These are phyloP conservation scores for Strobilomyces confusus DNA, from an alignment of 768 basidiomycete genomes.

Conservation along the genomic window DNA sequence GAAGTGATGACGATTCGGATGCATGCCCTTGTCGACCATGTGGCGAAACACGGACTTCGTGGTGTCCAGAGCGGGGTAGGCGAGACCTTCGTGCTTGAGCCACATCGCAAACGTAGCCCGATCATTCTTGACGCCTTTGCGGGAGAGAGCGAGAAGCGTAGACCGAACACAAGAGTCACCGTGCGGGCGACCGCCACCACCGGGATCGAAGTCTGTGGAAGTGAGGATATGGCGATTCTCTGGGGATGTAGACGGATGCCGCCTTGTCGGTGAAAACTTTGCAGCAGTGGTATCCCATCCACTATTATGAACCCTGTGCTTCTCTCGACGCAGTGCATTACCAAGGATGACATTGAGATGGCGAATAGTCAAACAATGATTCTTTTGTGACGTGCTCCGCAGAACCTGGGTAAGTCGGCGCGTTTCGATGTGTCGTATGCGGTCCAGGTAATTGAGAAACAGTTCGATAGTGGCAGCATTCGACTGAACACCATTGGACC, in stretches of 20 bases:
- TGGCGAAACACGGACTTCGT: slow-evolving; percentile 53
- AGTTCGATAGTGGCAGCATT: slow-evolving; percentile 54
- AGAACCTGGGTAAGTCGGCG: slow-evolving; percentile 45
- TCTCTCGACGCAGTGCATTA: slow-evolving; percentile 50
- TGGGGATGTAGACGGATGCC: slow-evolving; percentile 6
- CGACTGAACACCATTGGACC: slow-evolving; percentile 42
- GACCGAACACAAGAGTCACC: slow-evolving; percentile 35
- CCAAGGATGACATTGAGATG: slow-evolving; percentile 57
- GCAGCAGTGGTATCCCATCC: slow-evolving; percentile 47
- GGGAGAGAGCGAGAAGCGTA: slow-evolving; percentile 43
- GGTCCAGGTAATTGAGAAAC: slow-evolving; percentile 50
- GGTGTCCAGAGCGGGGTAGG: slow-evolving; percentile 45
- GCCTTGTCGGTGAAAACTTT: slow-evolving; percentile 34
- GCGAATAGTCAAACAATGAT: slow-evolving; percentile 46
- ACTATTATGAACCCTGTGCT: slow-evolving; percentile 37
- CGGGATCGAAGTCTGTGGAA: slow-evolving; percentile 43
- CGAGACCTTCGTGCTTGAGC: slow-evolving; percentile 57
- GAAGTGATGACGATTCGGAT: slow-evolving; percentile 70
- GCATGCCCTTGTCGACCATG: slow-evolving; percentile 65
- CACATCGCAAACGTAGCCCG: slow-evolving; percentile 55
- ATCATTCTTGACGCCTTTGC: slow-evolving; percentile 51
- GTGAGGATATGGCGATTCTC: slow-evolving; percentile 15
- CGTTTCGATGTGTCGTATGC: slow-evolving; percentile 40
- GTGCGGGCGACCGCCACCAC: slow-evolving; percentile 37
- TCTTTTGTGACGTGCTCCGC: slow-evolving; percentile 39